Base-by-base conservation (phyloP, 331 rosid species). In the Erythrophleum ivorense region DNA sequence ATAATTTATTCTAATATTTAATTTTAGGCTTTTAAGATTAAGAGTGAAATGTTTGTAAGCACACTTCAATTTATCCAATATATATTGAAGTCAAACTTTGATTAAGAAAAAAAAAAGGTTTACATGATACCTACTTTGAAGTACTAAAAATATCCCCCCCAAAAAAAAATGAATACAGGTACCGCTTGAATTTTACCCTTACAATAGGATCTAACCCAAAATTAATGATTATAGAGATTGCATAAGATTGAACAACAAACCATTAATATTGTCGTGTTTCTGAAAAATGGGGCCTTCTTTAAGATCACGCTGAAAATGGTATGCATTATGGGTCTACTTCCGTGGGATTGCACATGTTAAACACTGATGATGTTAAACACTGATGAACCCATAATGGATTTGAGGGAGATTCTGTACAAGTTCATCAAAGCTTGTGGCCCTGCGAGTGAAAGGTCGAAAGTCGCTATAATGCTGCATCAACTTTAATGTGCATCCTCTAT, bases 281-380 rank as follows among this genome's bases (percentile, higher is more conserved):
- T 18, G 10, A 53, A 63, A 9, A 63, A 72, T 67, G 84, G 87
- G 85, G 33, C 76, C 75, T 60, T 52, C 60, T 80, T 53, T 49
- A 80, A 70, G 60, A 62, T 55, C 86, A 76, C 73, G 86, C 87
- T 68, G 76, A 58, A 71, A 84, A 63, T 72, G 7, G 64, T 76
- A 33, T n/a, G 9, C 57, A 46, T 70, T 24, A 45, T 19, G 38
- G 53, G 33, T 65, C 48, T 36, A 36, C 77, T 81, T 75, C 33
- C 36, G 57, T 45, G 59, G 13, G 72, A 65, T 34, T 65, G 77
- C 83, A 66, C 78, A 80, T 72, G 75, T 19, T 76, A 19, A 5
- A 24, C 29, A 24, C 29, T 24, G 29, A 24, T 24, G 29, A 24
- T 24, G 29, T 24, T 24, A 24, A 24, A 14, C 43, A 40, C 76